Conservation (phyloP, 345 rosid species). For the Barbarea vulgaris region DNA sequence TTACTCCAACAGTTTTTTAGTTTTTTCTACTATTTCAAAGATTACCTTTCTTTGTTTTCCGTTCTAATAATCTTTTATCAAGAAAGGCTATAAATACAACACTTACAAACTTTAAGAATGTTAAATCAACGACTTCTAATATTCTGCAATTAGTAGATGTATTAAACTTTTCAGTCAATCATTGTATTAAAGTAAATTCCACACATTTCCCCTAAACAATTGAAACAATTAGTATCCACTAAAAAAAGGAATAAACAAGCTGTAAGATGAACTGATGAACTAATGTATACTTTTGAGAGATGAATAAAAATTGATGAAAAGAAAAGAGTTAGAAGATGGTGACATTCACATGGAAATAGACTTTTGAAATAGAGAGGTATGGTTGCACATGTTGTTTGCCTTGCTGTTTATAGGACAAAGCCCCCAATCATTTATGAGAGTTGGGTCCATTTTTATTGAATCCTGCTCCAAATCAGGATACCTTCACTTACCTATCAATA, state of each 20-base stretch:
- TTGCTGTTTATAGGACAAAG: conserved; percentile 38
- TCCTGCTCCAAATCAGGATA: conserved; percentile 40
- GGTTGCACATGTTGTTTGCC: conserved; percentile 44
- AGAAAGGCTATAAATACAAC: neutral
- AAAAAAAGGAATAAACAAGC: conserved; percentile 17
- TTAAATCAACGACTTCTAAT: neutral
- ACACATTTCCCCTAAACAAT: neutral
- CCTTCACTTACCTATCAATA: conserved; percentile 27
- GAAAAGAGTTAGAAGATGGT: conserved; percentile 31
- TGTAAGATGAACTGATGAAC: conserved; percentile 27
- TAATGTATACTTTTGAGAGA: conserved; percentile 13
- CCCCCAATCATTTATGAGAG: conserved; percentile 31
- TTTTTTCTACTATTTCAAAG: neutral
- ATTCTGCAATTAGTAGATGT: neutral
- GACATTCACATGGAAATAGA: conserved; percentile 41
- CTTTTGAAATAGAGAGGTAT: conserved; percentile 27
- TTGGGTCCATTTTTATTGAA: conserved; percentile 36
- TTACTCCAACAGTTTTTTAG: neutral
- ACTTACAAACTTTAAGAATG: neutral
- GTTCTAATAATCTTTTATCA: neutral
- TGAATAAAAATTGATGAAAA: conserved; percentile 7
- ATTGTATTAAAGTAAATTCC: neutral
- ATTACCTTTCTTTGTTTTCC: neutral
- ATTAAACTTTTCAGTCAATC: neutral
- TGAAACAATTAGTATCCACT: neutral